Conservation (phyloP, 2,329 filamentous ascomycete species). For the Eutypa lata region DNA sequence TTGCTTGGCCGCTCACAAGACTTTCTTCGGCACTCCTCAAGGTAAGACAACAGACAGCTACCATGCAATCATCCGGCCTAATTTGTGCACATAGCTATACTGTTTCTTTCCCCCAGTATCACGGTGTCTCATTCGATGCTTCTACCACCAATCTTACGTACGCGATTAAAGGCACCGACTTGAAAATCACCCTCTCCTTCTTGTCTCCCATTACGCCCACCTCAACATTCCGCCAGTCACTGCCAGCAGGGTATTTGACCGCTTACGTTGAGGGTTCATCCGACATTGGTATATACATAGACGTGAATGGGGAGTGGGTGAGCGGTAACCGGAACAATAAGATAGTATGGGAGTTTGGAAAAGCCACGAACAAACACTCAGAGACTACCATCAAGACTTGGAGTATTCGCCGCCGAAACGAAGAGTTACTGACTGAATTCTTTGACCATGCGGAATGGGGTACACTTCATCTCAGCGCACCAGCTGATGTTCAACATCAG, state of each 20-base stretch:
- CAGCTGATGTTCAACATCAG: conserved; percentile 65
- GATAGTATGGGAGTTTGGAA: conserved; percentile 66
- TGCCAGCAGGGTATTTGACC: conserved; percentile 78
- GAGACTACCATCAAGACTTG: conserved; percentile 58
- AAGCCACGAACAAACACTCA: conserved; percentile 30
- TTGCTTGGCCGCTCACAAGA: conserved; percentile 51
- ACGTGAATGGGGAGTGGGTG: conserved; percentile 76
- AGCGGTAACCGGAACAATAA: conserved; percentile 68
- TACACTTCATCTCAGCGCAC: conserved; percentile 71
- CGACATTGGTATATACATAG: conserved; percentile 62
- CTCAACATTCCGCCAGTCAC: conserved; percentile 74
- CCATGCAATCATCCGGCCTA: neutral
- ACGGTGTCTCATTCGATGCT: conserved; percentile 45
- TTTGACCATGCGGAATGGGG: conserved; percentile 81
- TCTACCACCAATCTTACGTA: conserved; percentile 50
- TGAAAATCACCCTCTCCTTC: conserved; percentile 49
- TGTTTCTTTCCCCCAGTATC: conserved; percentile 39
- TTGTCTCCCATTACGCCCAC: conserved; percentile 78
- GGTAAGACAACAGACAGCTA: conserved; percentile 11
- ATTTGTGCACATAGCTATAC: conserved; percentile 28
- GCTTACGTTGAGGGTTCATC: conserved; percentile 66
- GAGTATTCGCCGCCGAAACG: conserved; percentile 56
- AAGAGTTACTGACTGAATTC: conserved; percentile 72
- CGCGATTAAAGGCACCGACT: conserved; percentile 28
- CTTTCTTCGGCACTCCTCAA: conserved; percentile 33